Base-by-base conservation (phyloP, 202 grass and related monocot species). In the Eragrostis tef region DNA sequence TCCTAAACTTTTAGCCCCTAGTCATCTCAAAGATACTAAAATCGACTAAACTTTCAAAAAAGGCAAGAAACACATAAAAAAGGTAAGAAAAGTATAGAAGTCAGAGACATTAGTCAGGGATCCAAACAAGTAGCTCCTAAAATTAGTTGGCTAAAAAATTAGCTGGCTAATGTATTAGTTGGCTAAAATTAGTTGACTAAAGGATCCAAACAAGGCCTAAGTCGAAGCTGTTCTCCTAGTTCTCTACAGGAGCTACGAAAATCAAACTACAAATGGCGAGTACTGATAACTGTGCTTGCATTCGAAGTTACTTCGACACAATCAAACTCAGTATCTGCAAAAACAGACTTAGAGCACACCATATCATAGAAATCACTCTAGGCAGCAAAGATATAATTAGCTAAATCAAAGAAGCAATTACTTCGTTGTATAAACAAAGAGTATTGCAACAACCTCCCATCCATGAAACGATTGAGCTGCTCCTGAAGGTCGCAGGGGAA, bases 401-500 rank as follows among this genome's bases (percentile, higher is more conserved):
- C 11, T 26, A 21, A 59, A 44, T 6, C 56, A 41, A 79, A 70
- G 12, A 39, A 12, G 46, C 11, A 49, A 17, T 62, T 49, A 2
- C 34, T 39, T 39, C 13, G 2, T 60, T 71, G 11, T 48, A 7
- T 70, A 7, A 57, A 29, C 4, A 45, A 5, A 64, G 60, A 61
- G 45, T 42, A 42, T 0, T 75, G 61, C 24, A 81, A 42, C 71
- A 73, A 98, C 96, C 96, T 98, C n/a, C 90, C 80, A 50, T 93
- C 87, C 64, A 95, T 88, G 83, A 98, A 98, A 52, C 53, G 83
- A 87, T 95, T 79, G 45, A 98, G 87, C 83, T 80, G 90, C 80
- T 94, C 88, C 80, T 98, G 92, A 49, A 98, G 89, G 80, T 91
- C 53, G 73, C 83, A 73, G 58, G 95, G 96, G 67, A 98, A 98